Percentiles rank a stretch among this genome's conserved stretches.
Evolutionary conservation across 129 eudicot genomes (phyloP).

Genomic region (Helianthus annuus): HanXRQr2.0-SUNRISE NC_035439.2:131829549-131830048

Average conservation of each 20-base stretch:
- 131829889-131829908: background rate
- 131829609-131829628: constrained; percentile 95
- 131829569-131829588: constrained; percentile 82
- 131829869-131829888: background rate
- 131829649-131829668: constrained; percentile 60
- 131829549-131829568: constrained; percentile 79
- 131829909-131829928: background rate
- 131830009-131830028: background rate
- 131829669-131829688: background rate
- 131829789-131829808: too few relatives aligned
- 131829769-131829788: background rate
- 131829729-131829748: constrained; percentile 3
- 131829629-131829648: constrained; percentile 74
- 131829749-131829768: constrained; percentile 3
- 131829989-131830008: background rate
- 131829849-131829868: too few relatives aligned
- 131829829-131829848: too few relatives aligned
- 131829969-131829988: too few relatives aligned
- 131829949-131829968: background rate
- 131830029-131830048: too few relatives aligned
- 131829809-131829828: too few relatives aligned
- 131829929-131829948: background rate
- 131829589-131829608: constrained; percentile 90
- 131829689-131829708: constrained; percentile 11
- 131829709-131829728: background rate